These are phyloP conservation scores for Bipolaris oryzae DNA, from an alignment of 2,329 filamentous ascomycete species.

Conservation along the genomic window DNA sequence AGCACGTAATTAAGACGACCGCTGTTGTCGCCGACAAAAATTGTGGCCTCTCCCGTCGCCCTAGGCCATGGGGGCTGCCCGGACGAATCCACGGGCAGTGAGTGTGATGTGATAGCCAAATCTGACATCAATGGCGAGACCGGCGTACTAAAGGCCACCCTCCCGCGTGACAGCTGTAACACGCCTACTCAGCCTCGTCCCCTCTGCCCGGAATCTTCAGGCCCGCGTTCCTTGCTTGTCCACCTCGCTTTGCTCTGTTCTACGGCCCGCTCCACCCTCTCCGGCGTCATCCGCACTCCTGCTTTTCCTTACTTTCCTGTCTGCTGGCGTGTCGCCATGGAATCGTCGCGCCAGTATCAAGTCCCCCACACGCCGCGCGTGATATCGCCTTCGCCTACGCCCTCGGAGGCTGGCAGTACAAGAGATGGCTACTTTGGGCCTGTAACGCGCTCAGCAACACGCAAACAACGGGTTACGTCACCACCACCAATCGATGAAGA, in stretches of 20 bases:
- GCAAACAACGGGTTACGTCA: conserved; percentile 61
- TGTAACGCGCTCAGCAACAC: conserved; percentile 75
- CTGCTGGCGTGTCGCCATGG: conserved; percentile 49
- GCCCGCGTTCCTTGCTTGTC: conserved; percentile 27
- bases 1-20: conserved; percentile 25
- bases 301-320: conserved; percentile 64
- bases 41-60: conserved; percentile 42
- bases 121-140: conserved; percentile 28
- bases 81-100: conserved; percentile 42
- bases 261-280: conserved; percentile 50
- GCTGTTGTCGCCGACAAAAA: conserved; percentile 31
- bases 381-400: conserved; percentile 80
- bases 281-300: conserved; percentile 63
- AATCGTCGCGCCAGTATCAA: conserved; percentile 58
- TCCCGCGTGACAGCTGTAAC: conserved; percentile 24
- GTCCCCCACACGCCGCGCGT: conserved; percentile 83
- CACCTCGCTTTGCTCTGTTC: conserved; percentile 36
- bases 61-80: conserved; percentile 43
- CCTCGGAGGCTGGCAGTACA: conserved; percentile 53
- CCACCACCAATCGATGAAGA: conserved; percentile 68
- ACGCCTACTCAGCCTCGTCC: conserved; percentile 25
- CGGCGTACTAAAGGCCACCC: conserved; percentile 18
- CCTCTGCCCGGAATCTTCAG: conserved; percentile 14
- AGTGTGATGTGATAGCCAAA: conserved; percentile 22
- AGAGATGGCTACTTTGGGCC: conserved; percentile 72